Evolutionary conservation across 192 early-diverging fungal species (phyloP), one percentile per base, ranked within the genome.

Genomic region (Podila verticillata): DNA sequence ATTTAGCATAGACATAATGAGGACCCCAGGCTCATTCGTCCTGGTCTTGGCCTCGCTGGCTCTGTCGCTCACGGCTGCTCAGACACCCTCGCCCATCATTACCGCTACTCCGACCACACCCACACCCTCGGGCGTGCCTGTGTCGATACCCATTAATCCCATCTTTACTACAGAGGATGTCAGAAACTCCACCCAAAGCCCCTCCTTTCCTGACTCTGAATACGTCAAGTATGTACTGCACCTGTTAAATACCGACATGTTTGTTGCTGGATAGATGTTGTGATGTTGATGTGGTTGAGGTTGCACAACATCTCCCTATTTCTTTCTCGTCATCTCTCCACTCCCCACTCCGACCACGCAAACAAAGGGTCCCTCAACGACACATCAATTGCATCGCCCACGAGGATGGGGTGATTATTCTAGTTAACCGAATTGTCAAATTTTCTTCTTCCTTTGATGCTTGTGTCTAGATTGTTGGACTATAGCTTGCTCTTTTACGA

Each of bases 401-500:
- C 58, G 58, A 57, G 54, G 65, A 66, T 58, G 17, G 34, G 20
- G 51, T 22, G 32, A 17, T 29, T 15, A 30, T 30, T 59, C 28
- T 30, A 29, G 24, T 19, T 59, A 65, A 19, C 4, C 47, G 24
- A 29, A 8, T 30, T 29, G 24, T 29, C 54, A 31, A 26, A 1
- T 44, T 60, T 20, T 7, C 44, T 7, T 9, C n/a, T n/a, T 31
- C 36, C 7, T 60, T 17, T 47, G 17, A 24, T 29, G 26, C 19
- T 7, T 9, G 36, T n/a, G n/a, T 57, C 26, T 64, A 80, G 77
- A 54, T 36, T 89, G 22, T 57, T 89, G 29, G 80, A 83, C 61
- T 77, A 87, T 36, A 83, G 84, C 5, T 57, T 89, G 12, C 71
- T 75, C 61, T 89, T 89, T 62, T 89, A 87, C 63, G 88, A 89